phyloP scores from a whole-genome alignment of 345 rosid species.

The Stellera chamaejasme region DNA sequence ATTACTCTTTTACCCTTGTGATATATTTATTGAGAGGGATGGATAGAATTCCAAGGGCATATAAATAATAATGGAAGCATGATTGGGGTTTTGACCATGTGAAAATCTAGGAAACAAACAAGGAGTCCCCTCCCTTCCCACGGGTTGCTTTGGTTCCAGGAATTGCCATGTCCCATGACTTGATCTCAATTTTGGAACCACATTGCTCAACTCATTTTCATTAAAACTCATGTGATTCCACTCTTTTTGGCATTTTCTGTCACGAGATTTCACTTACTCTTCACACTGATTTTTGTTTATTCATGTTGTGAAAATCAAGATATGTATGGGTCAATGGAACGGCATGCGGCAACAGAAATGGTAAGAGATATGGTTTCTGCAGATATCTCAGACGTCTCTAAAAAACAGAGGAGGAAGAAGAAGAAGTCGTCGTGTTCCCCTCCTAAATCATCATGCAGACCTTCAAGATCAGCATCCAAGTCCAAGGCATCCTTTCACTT shows the following conservation, averaged over 20 bases:
- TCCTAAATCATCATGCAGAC: slow-evolving; percentile 31
- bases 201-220: slow-evolving; percentile 2
- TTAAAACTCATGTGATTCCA: background rate
- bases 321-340: slow-evolving; percentile 28
- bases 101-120: slow-evolving; percentile 25
- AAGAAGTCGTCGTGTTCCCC: slow-evolving; percentile 34
- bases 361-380: slow-evolving; percentile 22
- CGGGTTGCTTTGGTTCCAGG: slow-evolving; percentile 11
- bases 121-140: slow-evolving; percentile 15
- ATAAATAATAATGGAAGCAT: too few relatives aligned
- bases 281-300: too few relatives aligned
- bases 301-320: slow-evolving; percentile 21
- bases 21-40: too few relatives aligned
- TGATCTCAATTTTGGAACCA: too few relatives aligned
- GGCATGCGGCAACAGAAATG: slow-evolving; percentile 20
- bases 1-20: background rate
- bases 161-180: background rate
- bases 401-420: slow-evolving; percentile 48
- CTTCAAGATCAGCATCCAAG: slow-evolving; percentile 26
- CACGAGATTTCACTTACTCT: slow-evolving; percentile 22
- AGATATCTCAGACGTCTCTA: slow-evolving; percentile 31
- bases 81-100: slow-evolving; percentile 9
- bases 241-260: slow-evolving; percentile 51
- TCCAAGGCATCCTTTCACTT: slow-evolving; percentile 15
- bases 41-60: too few relatives aligned